Base-by-base conservation (phyloP, 371 early-diverging fungal genomes). In the Syncephalastrum racemosum region DNA sequence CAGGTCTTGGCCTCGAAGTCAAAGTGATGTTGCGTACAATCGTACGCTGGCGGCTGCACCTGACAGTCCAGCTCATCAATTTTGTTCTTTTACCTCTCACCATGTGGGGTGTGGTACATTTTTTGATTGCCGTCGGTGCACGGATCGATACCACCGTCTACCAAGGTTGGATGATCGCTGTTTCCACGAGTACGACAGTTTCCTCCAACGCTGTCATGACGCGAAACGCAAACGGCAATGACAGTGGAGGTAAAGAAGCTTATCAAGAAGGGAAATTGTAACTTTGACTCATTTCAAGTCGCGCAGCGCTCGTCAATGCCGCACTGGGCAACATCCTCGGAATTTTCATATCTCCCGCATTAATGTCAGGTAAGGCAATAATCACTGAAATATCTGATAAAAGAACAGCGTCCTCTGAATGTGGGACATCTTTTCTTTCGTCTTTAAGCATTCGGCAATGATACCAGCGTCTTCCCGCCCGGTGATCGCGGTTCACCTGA, bases 201-300 rank as follows among this genome's bases (percentile, higher is more conserved):
- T 85, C 87, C 8, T 89, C 90, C 14, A 89, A 89, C 64, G 82
- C 84, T 0, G 77, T 88, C 59, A 89, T 89, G 89, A 90, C 90
- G 15, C 75, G 83, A 53, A 83, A 83, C 54, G 86, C 89, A 1
- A 66, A 69, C 36, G 88, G 90, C 24, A 88, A 83, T 59, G 89
- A 88, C 59, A 77, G 85, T 39, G 73, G 69, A 46, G 77, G 73
- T 72, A 66, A 48, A 18, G 18, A 40, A 19, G 19, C 25, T 43
- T 45, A 41, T 42, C 43, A n/a, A n/a, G n/a, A n/a, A n/a, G n/a
- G n/a, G n/a, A n/a, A n/a, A n/a, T n/a, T n/a, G n/a, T n/a, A n/a
- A n/a, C n/a, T n/a, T n/a, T n/a, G n/a, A n/a, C n/a, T n/a, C n/a
- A n/a, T n/a, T n/a, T n/a, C n/a, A n/a, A n/a, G n/a, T n/a, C n/a